Percentiles rank a stretch among this genome's conserved stretches.
Conservation (phyloP, 2,329 filamentous ascomycete species). For the Leptographium lundbergii region DNA sequence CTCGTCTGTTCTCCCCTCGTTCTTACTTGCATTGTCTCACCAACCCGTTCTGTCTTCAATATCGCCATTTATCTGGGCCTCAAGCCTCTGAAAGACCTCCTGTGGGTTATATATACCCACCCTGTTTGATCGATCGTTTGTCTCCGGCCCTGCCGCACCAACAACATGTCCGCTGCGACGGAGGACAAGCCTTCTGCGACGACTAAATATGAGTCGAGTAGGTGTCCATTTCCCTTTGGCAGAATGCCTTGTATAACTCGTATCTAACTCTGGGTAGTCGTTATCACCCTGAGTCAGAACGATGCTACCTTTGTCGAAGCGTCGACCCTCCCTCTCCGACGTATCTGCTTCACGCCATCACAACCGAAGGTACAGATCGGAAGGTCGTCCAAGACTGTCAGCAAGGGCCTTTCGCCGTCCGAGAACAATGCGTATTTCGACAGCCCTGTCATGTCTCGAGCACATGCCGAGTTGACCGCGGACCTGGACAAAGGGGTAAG, state of each 20-base stretch:
- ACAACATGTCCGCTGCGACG: background rate
- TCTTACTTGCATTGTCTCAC: background rate
- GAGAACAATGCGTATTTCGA: constrained; percentile 52
- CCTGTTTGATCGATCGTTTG: background rate
- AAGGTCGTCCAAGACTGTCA: constrained; percentile 30
- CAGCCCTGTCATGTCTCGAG: constrained; percentile 57
- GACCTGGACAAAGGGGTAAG: constrained; percentile 32
- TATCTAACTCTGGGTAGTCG: constrained; percentile 9
- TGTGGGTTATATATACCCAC: background rate
- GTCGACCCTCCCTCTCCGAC: constrained; percentile 13
- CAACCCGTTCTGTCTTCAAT: background rate
- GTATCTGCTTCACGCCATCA: constrained; percentile 17
- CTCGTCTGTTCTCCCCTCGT: background rate
- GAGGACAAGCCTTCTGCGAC: background rate
- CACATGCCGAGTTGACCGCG: constrained; percentile 45
- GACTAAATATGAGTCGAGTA: background rate
- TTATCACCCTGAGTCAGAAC: constrained; percentile 10
- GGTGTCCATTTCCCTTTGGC: background rate
- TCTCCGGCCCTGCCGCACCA: background rate
- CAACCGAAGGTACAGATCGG: constrained; percentile 23
- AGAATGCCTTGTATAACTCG: too few species aligned
- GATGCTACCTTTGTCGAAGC: constrained; percentile 4
- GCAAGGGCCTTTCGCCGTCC: constrained; percentile 27
- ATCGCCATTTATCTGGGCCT: background rate
- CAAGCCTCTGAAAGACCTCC: background rate